These are phyloP conservation scores for Tribonema minus DNA, from an alignment of 108 stramenopile species.

Conservation along the genomic window DNA sequence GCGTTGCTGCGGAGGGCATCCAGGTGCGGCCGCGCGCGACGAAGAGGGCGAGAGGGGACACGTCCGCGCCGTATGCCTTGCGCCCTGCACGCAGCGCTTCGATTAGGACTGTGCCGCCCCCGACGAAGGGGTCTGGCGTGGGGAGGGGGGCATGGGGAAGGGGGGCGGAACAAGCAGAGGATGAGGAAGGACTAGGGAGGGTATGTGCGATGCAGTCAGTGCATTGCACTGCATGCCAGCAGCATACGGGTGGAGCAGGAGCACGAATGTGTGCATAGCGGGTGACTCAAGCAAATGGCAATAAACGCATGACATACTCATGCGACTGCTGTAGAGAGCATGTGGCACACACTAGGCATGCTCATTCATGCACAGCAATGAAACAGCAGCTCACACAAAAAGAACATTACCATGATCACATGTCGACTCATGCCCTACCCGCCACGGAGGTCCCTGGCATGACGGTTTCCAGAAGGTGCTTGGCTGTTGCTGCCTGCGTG, in stretches of 20 bases:
- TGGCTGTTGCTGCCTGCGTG: neutral
- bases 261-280: neutral
- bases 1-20: neutral
- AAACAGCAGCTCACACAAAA: too few relatives aligned
- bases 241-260: neutral
- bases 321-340: neutral
- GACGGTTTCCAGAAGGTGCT: slow-evolving; percentile 4
- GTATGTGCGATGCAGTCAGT: neutral
- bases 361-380: too few relatives aligned
- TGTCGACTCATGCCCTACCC: neutral
- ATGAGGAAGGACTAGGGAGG: neutral
- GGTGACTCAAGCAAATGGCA: too few relatives aligned
- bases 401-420: too few relatives aligned
- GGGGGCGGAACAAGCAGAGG: neutral
- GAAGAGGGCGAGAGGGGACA: slow-evolving; percentile 5
- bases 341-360: too few relatives aligned
- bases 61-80: slow-evolving; percentile 1
- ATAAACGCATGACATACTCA: neutral
- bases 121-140: slow-evolving; percentile 18
- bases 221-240: neutral
- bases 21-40: slow-evolving; percentile 17
- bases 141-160: neutral
- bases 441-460: slow-evolving; percentile 3
- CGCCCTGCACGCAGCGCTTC: slow-evolving; percentile 30
- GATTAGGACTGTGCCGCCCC: slow-evolving; percentile 15